Evolutionary conservation across 352 stramenopile genomes (phyloP).

Genomic region (Halophytophthora batemanensis): DNA sequence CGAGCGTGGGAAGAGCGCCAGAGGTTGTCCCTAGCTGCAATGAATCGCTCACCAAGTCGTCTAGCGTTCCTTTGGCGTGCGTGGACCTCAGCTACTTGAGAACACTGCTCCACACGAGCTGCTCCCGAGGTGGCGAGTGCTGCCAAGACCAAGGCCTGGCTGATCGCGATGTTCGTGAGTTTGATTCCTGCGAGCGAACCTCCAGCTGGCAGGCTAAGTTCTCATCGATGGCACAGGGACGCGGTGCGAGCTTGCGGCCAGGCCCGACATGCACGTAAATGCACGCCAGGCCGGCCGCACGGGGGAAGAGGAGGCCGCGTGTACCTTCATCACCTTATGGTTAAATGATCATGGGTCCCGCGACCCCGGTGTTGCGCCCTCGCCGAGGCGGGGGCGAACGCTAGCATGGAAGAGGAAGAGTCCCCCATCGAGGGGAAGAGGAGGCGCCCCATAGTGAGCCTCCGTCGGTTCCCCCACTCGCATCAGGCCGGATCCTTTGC

Average conservation of each 20-base stretch:
- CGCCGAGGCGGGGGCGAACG: constrained; percentile 24
- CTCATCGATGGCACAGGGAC: constrained; percentile 37
- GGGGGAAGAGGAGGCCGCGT: constrained; percentile 22
- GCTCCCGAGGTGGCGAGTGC: too few relatives aligned
- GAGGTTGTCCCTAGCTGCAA: too few relatives aligned
- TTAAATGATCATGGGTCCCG: constrained; percentile 76
- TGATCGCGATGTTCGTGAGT: constrained; percentile 50
- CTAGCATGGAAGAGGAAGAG: constrained; percentile 42
- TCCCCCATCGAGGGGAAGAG: constrained; percentile 2
- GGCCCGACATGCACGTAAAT: not conserved
- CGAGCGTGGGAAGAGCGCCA: too few relatives aligned
- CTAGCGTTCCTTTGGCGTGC: too few relatives aligned
- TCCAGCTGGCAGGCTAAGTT: constrained; percentile 48
- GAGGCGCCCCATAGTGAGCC: constrained; percentile 8
- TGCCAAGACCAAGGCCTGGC: too few relatives aligned
- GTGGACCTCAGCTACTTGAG: too few relatives aligned
- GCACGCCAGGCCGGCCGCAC: too few relatives aligned
- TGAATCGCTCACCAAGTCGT: too few relatives aligned
- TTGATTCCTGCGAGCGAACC: constrained; percentile 43
- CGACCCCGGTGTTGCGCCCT: constrained; percentile 60
- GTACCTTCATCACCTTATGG: constrained; percentile 78
- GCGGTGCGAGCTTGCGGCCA: constrained; percentile 1
- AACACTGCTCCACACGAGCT: too few relatives aligned
- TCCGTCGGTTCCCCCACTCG: constrained; percentile 23
- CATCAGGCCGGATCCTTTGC: constrained; percentile 10